These are phyloP conservation scores for Chondrostereum purpureum DNA, from an alignment of 1,284 basidiomycete genomes.

Conservation along the genomic window DNA sequence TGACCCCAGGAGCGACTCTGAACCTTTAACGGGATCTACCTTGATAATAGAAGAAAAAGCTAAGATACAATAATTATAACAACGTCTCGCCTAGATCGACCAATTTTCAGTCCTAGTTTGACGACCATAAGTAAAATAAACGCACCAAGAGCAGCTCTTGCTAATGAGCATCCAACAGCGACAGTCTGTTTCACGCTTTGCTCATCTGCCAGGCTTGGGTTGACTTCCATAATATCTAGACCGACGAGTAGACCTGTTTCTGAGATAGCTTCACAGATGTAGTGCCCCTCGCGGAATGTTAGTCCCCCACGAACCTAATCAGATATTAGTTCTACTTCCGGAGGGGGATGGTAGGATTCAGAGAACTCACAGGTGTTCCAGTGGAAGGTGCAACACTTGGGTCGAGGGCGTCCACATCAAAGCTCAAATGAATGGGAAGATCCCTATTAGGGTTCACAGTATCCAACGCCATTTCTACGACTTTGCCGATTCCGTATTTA, in stretches of 20 bases:
- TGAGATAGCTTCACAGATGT: conserved; percentile 91
- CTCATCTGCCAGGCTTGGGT: conserved; percentile 79
- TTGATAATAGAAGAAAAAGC: no score
- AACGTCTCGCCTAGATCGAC: conserved; percentile 38
- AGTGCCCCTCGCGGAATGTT: conserved; percentile 96
- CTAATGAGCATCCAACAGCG: conserved; percentile 88
- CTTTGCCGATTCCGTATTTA: conserved; percentile 90
- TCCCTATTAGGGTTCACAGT: conserved; percentile 83
- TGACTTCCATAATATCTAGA: conserved; percentile 95
- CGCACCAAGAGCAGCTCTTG: conserved; percentile 84
- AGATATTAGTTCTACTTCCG: conserved; percentile 3
- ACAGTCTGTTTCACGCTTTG: conserved; percentile 83
- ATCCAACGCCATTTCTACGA: conserved; percentile 94
- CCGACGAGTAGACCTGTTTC: conserved; percentile 93
- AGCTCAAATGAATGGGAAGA: conserved; percentile 90
- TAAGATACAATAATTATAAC: conserved; percentile 25
- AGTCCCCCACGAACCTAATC: conserved; percentile 84
- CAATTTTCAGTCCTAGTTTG: conserved; percentile 3
- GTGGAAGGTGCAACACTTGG: conserved; percentile 92
- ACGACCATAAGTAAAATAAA: conserved; percentile 12
- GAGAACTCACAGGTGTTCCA: conserved; percentile 71
- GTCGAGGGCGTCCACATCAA: conserved; percentile 95
- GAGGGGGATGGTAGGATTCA: neutral
- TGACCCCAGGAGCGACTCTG: no score
- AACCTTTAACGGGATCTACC: no score